Percentiles rank a stretch among this genome's conserved stretches.
Conservation (phyloP, 1,139 yeast genomes). For the Saccharomycopsis crataegensis region DNA sequence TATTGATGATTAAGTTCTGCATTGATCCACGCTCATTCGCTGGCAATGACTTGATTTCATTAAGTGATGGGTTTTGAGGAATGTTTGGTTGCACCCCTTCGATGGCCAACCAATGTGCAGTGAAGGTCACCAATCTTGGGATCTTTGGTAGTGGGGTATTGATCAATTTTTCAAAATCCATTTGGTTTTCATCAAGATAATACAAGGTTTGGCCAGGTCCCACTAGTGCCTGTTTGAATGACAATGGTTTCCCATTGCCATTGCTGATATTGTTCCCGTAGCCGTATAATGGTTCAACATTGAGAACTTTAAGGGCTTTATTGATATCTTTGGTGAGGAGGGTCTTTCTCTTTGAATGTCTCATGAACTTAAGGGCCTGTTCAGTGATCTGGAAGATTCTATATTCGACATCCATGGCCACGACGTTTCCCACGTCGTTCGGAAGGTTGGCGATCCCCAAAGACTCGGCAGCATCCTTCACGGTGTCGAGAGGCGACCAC, state of each 20-base stretch:
- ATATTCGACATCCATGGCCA: slow-evolving; percentile 98
- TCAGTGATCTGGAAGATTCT: slow-evolving; percentile 92
- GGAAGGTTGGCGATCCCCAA: slow-evolving; percentile 72
- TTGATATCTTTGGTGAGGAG: slow-evolving; percentile 77
- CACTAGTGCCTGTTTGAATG: slow-evolving; percentile 73
- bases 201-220: slow-evolving; percentile 94
- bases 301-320: slow-evolving; percentile 74
- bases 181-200: slow-evolving; percentile 82
- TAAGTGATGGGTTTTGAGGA: slow-evolving; percentile 88
- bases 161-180: slow-evolving; percentile 88
- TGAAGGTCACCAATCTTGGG: slow-evolving; percentile 84
- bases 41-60: slow-evolving; percentile 60
- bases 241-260: slow-evolving; percentile 41
- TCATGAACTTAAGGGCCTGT: slow-evolving; percentile 92
- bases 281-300: slow-evolving; percentile 83
- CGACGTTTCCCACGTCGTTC: slow-evolving; percentile 87
- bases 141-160: slow-evolving; percentile 94
- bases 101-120: slow-evolving; percentile 98
- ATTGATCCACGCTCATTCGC: slow-evolving; percentile 70
- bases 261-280: slow-evolving; percentile 35
- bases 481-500: slow-evolving; percentile 98
- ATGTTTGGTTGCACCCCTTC: slow-evolving; percentile 99
- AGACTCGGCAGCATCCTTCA: slow-evolving; percentile 91
- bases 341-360: slow-evolving; percentile 82
- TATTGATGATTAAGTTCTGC: slow-evolving; percentile 34